Evolutionary conservation across 2,329 filamentous ascomycete genomes (phyloP), one percentile per base, ranked within the genome.

Genomic region (Sporothrix curviconia): DNA sequence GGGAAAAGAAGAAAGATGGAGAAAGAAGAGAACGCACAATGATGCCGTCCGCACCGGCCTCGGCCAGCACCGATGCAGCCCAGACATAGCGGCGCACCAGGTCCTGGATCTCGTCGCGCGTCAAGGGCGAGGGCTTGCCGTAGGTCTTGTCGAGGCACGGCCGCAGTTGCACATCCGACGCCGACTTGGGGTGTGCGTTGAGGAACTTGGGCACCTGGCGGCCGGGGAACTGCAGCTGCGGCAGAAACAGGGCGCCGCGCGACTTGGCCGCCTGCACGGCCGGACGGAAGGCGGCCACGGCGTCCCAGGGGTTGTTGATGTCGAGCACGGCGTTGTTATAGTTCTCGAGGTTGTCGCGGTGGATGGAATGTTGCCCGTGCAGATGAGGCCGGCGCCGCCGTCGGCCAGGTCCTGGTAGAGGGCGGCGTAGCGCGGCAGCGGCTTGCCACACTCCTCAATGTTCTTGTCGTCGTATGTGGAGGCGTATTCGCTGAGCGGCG

Each of bases 351-450:
- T 49, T 28, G 28, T 49, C 44, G 30, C 44, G 44, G 44, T 49
- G 44, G 28, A 49, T 49, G 44, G 44, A n/a, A 49, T 49, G 44
- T 49, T 49, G 28, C 44, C 44, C 30, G 44, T 34, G 30, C 44
- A 49, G 7, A 49, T 49, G n/a, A 49, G 44, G 9, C 44, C 44
- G 8, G 17, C 44, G 17, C 44, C 44, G 44, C 44, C 44, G n/a
- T 49, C 30, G 44, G 44, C 44, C 28, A 49, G 12, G 4, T 49
- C 30, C 30, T 49, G 44, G 28, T 49, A 49, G 3, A 49, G 44
- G 17, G 34, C 28, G n/a, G 44, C 44, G 11, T 49, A 49, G n/a
- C 44, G 44, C 3, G 44, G 44, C 17, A 49, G 44, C 44, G 44
- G 44, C 30, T 36, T 49, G 9, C 44, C 44, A 17, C 44, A 49